Evolutionary conservation across 2,329 filamentous ascomycete genomes (phyloP), one percentile per base, ranked within the genome.

Genomic region (Onygenales sp.): DNA sequence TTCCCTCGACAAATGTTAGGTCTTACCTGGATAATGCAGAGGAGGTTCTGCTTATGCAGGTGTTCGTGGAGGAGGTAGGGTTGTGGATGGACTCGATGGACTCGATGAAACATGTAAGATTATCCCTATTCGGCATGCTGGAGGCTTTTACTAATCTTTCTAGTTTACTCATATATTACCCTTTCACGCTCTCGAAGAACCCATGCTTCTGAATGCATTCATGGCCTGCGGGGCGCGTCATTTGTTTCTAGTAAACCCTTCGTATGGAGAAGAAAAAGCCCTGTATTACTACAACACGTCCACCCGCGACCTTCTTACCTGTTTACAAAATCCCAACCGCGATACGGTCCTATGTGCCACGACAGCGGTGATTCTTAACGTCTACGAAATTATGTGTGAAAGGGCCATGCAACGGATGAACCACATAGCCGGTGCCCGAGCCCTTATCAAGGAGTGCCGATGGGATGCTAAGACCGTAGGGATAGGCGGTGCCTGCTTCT

Each of bases 21-120:
- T 80, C 87, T 50, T 88, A 82, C 60, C 76, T 95, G 45, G 84
- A 81, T 58, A 82, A 81, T 3, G 80, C 84, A 8, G 87, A 95
- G 54, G 89, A 95, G 66, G 80, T 93, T 0, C 73, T 85, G n/a
- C 90, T 90, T 65, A 89, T 96, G 85, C 89, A 95, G 67, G 84
- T 90, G 0, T 97, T 95, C 66, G 85, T 94, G 6, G 87, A 94
- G 63, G 87, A 95, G 59, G 88, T 97, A 2, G 90, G 86, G 0
- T 71, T 89, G 2, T 96, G 92, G 89, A 95, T 97, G 88, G 92
- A 96, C 69, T 88, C 84, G 43, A 83, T 96, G 75, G 89, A 95
- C 71, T 79, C 83, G 36, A 79, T 85, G 59, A 92, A 92, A 71
- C 87, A 94, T 66, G 78, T 81, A 69, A 57, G 75, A 66, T 17